A percentile compares a stretch with the other conserved stretches of the same genome.
Evolutionary conservation across 805 yeast genomes (phyloP).

Genomic region (Metschnikowia orientalis): DNA sequence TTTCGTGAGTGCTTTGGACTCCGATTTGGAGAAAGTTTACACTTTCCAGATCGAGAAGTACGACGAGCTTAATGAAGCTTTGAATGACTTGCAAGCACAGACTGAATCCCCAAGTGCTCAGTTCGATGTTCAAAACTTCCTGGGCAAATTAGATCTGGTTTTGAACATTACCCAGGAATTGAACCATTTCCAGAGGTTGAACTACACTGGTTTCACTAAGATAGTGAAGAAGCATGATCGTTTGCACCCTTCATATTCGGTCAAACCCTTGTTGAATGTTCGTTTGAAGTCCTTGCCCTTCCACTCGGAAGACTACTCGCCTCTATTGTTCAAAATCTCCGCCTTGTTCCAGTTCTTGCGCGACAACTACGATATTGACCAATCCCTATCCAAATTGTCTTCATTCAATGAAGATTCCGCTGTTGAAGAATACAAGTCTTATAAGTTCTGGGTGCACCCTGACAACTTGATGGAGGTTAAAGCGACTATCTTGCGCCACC

Average conservation of each 20-base stretch:
- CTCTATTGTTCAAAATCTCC: conserved; percentile 78
- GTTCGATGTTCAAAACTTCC: conserved; percentile 60
- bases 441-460: conserved; percentile 96
- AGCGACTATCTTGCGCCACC: conserved; percentile 87
- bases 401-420: conserved; percentile 38
- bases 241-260: conserved; percentile 81
- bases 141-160: conserved; percentile 65
- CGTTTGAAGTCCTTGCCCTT: conserved; percentile 84
- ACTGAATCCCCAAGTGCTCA: conserved; percentile 36
- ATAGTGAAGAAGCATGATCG: conserved; percentile 96
- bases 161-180: conserved; percentile 75
- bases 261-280: conserved; percentile 82
- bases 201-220: conserved; percentile 91
- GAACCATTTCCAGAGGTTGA: conserved; percentile 85
- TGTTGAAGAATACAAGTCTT: conserved; percentile 50
- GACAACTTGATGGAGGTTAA: conserved; percentile 96
- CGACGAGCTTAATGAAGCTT: conserved; percentile 58
- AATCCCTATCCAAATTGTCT: conserved; percentile 46
- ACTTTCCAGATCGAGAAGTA: conserved; percentile 66
- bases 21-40: conserved; percentile 72
- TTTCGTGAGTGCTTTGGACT: conserved; percentile 64
- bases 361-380: conserved; percentile 57
- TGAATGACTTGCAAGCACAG: conserved; percentile 59
- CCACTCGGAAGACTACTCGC: conserved; percentile 93
- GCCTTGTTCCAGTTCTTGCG: conserved; percentile 76